phyloP scores from a whole-genome alignment of 1,284 basidiomycete genomes.

The Paramarasmius palmivorus region DNA sequence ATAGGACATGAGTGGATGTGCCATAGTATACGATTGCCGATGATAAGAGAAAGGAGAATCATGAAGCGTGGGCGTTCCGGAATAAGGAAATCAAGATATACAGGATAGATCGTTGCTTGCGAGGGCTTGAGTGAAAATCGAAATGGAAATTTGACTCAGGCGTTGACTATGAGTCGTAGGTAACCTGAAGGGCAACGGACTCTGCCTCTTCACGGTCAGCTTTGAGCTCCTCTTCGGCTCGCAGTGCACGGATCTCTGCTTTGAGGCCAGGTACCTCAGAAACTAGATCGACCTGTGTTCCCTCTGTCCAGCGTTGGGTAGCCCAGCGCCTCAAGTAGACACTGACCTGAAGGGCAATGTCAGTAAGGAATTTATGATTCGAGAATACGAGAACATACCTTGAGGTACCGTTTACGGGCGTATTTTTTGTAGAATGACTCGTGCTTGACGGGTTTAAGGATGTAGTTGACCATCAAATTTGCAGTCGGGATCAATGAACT shows the following conservation, averaged over 20 bases:
- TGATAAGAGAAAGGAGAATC: too few relatives aligned
- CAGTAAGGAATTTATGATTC: neutral
- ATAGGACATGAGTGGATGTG: too few relatives aligned
- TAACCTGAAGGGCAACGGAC: constrained; percentile 9
- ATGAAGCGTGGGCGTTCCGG: too few relatives aligned
- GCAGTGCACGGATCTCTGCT: constrained; percentile 42
- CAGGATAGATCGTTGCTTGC: neutral
- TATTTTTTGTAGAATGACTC: constrained; percentile 85
- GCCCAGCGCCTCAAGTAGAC: constrained; percentile 65
- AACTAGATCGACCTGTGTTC: constrained; percentile 48
- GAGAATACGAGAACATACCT: constrained; percentile 46
- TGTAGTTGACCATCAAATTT: constrained; percentile 92
- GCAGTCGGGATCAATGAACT: constrained; percentile 84
- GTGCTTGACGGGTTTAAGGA: constrained; percentile 74
- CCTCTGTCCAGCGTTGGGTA: constrained; percentile 58
- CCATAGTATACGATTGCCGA: too few relatives aligned
- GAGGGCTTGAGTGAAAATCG: neutral
- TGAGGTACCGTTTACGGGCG: constrained; percentile 83
- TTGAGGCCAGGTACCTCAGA: constrained; percentile 57
- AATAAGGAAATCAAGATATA: neutral
- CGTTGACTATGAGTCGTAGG: constrained; percentile 2
- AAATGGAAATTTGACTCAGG: neutral
- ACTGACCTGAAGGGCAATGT: constrained; percentile 44
- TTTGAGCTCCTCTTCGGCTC: constrained; percentile 13
- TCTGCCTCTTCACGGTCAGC: constrained; percentile 13